Base-by-base conservation (phyloP, 257 asterid species). In the Plectranthus barbatus region DNA sequence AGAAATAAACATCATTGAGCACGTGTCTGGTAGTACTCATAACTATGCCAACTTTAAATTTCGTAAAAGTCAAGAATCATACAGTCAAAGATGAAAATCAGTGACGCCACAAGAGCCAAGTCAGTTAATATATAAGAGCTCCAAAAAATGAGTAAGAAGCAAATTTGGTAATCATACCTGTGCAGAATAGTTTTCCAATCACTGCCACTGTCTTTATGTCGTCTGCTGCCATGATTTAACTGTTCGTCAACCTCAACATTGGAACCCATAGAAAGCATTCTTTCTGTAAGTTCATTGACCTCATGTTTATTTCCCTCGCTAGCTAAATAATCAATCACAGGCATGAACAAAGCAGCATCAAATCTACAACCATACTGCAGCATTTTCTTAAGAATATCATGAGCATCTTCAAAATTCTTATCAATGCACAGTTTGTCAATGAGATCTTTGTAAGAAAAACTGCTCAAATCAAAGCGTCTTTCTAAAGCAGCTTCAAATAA, bases 321-420 rank as follows among this genome's bases (percentile, higher is more conserved):
- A 50, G 69, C 74, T 51, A 92, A 77, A 68, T 77, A 78, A 60
- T 89, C 96, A 64, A 92, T 86, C 76, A 89, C 84, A 49, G 96
- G 91, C 96, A 89, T 76, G 77, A 89, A 86, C 13, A 80, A 65
- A 51, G 91, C 97, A 66, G 94, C 87, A 66, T 89, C 97, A 75
- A 92, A 82, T 41, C 64, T 83, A 74, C 79, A 85, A 34, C 88
- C 96, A 46, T 73, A 69, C 64, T 66, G 67, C 70, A 84, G 52
- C 99, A 89, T 79, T 74, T 78, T 83, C 56, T 74, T 79, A 54
- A 92, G 82, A 66, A 86, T 70, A 64, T 74, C 79, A 57, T 45
- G 66, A 55, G 91, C 95, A 61, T 45, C 69, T 77, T 83, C 88
- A 41, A 76, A 60, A 68, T 74, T 76, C 60, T 84, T 95, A 7